These are phyloP conservation scores for Pseudogymnoascus sp. DNA, from an alignment of 2,329 filamentous ascomycete species.

Conservation along the genomic window DNA sequence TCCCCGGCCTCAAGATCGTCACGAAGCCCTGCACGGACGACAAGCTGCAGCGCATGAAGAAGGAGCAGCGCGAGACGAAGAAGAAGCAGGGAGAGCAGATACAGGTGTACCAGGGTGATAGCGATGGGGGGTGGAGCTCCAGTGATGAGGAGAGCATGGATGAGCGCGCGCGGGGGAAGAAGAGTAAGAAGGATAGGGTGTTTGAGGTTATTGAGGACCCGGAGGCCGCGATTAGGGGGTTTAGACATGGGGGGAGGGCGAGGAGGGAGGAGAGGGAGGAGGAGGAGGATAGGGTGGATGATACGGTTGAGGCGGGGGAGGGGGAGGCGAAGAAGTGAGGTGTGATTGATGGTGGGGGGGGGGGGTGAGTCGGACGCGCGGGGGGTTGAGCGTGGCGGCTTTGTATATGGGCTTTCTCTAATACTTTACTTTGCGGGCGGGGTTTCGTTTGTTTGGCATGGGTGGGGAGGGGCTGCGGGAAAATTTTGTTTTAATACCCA, in stretches of 20 bases:
- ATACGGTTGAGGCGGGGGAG: constrained; percentile 1
- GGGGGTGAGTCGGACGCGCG: neutral
- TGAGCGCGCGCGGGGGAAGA: constrained; percentile 19
- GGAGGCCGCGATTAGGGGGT: constrained; percentile 12
- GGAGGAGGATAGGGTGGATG: neutral
- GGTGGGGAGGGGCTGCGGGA: neutral
- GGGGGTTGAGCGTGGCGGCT: neutral
- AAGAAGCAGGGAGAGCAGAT: constrained; percentile 49
- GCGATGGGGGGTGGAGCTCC: constrained; percentile 28
- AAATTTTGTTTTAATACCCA: neutral
- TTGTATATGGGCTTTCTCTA: neutral
- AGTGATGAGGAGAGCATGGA: constrained; percentile 30
- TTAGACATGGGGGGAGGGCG: neutral
- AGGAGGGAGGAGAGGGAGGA: constrained; percentile 3
- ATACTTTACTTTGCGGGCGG: neutral
- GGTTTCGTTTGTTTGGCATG: neutral
- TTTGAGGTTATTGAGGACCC: constrained; percentile 46
- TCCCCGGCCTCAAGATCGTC: constrained; percentile 68
- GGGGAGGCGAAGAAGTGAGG: neutral
- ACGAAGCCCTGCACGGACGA: constrained; percentile 74
- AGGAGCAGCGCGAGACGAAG: constrained; percentile 66
- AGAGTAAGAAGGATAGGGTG: constrained; percentile 46
- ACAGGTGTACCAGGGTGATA: constrained; percentile 46
- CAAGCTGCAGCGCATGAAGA: constrained; percentile 65
- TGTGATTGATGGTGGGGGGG: neutral